These are phyloP conservation scores for Microthlaspi erraticum DNA, from an alignment of 345 rosid species.

Conservation along the genomic window DNA sequence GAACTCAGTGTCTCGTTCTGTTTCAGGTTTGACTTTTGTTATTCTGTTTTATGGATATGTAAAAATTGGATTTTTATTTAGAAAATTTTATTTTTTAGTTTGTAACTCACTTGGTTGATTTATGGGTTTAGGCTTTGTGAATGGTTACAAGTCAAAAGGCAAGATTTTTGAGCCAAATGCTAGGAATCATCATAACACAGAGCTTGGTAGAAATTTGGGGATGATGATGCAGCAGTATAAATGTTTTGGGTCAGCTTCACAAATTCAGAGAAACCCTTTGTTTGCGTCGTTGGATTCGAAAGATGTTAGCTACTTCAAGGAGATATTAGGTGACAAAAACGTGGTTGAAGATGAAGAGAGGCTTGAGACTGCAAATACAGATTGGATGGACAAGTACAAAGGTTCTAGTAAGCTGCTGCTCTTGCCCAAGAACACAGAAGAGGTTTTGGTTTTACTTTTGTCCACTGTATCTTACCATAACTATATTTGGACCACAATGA, in stretches of 20 bases:
- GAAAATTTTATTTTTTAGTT: neutral
- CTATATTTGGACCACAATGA: conserved; percentile 3
- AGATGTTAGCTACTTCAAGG: conserved; percentile 69
- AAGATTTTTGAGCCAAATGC: conserved; percentile 6
- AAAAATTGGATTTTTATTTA: neutral
- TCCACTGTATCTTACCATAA: neutral
- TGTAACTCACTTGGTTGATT: conserved; percentile 17
- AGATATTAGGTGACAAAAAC: conserved; percentile 68
- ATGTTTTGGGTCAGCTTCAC: conserved; percentile 51
- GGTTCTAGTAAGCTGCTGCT: conserved; percentile 89
- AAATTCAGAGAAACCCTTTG: conserved; percentile 63
- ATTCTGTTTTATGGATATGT: neutral
- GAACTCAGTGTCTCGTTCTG: conserved; percentile 26
- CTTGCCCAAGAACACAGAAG: conserved; percentile 70
- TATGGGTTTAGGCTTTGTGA: conserved; percentile 38
- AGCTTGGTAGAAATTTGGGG: conserved; percentile 27
- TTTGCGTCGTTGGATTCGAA: conserved; percentile 68
- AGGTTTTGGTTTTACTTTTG: conserved; percentile 48
- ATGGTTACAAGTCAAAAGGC: conserved; percentile 31
- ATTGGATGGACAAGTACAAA: conserved; percentile 88
- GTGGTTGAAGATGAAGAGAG: conserved; percentile 82
- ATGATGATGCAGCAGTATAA: conserved; percentile 46
- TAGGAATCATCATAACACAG: conserved; percentile 20
- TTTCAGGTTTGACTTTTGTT: conserved; percentile 37
- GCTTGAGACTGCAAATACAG: conserved; percentile 73